A percentile compares a stretch with the other conserved stretches of the same genome.
Evolutionary conservation across 2,329 filamentous ascomycete genomes (phyloP).

Genomic region (Fusarium begoniae): DNA sequence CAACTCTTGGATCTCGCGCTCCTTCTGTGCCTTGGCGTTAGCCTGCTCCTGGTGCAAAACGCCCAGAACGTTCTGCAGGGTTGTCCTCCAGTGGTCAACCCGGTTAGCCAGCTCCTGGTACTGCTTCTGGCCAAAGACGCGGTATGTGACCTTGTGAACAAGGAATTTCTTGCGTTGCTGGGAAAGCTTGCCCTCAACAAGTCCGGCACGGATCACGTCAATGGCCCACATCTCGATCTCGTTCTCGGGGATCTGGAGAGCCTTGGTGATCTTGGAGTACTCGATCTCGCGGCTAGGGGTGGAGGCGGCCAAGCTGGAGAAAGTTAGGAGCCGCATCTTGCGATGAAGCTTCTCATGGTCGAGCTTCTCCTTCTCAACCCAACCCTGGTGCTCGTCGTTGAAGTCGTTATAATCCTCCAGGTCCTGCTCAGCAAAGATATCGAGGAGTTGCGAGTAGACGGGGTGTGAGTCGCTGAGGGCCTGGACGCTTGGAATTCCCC

Average conservation of each 20-base stretch:
- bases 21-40: conserved; percentile 79
- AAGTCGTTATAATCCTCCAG: conserved; percentile 97
- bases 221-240: conserved; percentile 99
- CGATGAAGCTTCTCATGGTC: conserved; percentile 81
- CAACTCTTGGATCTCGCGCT: conserved; percentile 77
- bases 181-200: conserved; percentile 95
- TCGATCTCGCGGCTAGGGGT: conserved; percentile 87
- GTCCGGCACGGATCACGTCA: conserved; percentile 93
- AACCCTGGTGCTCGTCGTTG: conserved; percentile 87
- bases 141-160: conserved; percentile 94
- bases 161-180: conserved; percentile 94
- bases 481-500: conserved; percentile 84
- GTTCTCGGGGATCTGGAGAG: conserved; percentile 81
- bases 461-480: conserved; percentile 86
- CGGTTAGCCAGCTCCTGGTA: conserved; percentile 94
- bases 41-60: conserved; percentile 84
- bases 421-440: conserved; percentile 93
- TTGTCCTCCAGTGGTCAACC: conserved; percentile 89
- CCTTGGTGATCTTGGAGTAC: conserved; percentile 84
- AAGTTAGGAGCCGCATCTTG: conserved; percentile 96
- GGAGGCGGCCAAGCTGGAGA: conserved; percentile 87
- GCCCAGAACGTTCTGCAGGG: conserved; percentile 78
- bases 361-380: conserved; percentile 78
- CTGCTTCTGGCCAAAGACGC: conserved; percentile 97
- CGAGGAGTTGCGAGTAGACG: conserved; percentile 88